These are phyloP conservation scores for Aspergillus panamensis DNA, from an alignment of 495 filamentous ascomycete genomes.

Conservation along the genomic window DNA sequence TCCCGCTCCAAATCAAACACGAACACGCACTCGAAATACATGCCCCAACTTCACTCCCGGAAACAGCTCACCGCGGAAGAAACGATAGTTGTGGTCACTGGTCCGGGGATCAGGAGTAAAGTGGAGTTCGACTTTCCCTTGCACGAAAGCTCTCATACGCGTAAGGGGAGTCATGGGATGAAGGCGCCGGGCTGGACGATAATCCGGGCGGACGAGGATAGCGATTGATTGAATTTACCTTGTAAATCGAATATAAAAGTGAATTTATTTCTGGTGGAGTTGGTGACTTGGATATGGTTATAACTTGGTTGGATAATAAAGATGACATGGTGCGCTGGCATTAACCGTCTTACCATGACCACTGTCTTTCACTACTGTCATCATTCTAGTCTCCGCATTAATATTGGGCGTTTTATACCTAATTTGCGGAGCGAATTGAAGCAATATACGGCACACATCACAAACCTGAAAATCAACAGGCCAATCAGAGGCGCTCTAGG, in stretches of 20 bases:
- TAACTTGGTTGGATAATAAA: no score
- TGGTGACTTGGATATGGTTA: no score
- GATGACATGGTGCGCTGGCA: no score
- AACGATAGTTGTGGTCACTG: background rate
- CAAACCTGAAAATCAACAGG: no score
- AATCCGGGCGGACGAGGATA: conserved; percentile 1
- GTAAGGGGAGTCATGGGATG: background rate
- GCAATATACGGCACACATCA: no score
- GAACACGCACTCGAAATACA: background rate
- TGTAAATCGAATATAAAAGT: background rate
- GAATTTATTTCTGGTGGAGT: no score
- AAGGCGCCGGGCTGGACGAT: conserved; percentile 3
- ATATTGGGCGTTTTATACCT: no score
- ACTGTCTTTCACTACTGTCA: no score
- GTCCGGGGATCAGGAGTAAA: background rate
- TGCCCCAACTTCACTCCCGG: background rate
- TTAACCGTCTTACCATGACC: no score
- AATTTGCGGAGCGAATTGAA: no score
- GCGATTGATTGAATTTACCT: background rate
- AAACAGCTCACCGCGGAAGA: background rate
- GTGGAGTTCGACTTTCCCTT: background rate
- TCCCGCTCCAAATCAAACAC: conserved; percentile 1
- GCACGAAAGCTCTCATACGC: background rate
- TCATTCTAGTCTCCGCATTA: no score
- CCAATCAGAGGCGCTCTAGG: no score